phyloP scores from a whole-genome alignment of 108 stramenopile species.

The Skeletonema menzelii region DNA sequence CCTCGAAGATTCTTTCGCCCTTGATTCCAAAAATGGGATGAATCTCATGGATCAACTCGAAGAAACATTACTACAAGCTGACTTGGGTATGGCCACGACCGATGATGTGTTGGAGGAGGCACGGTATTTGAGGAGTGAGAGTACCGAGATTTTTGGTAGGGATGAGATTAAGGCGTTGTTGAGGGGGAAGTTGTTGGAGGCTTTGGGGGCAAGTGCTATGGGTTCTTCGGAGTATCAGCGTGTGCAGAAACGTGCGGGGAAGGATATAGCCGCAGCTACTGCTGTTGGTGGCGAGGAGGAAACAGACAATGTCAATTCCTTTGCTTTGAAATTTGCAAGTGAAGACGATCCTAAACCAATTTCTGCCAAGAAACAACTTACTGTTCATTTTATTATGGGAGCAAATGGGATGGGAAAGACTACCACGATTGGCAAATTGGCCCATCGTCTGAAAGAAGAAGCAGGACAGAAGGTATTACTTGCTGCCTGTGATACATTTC shows the following conservation, averaged over 20 bases:
- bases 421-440: slow-evolving; percentile 95
- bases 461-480: slow-evolving; percentile 85
- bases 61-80: slow-evolving; percentile 78
- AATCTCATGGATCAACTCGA: slow-evolving; percentile 73
- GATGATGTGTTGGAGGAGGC: slow-evolving; percentile 83
- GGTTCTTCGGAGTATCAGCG: slow-evolving; percentile 6
- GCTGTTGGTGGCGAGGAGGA: background rate
- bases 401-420: slow-evolving; percentile 96
- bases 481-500: slow-evolving; percentile 95
- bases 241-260: slow-evolving; percentile 6
- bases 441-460: slow-evolving; percentile 76
- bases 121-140: slow-evolving; percentile 55
- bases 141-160: slow-evolving; percentile 46
- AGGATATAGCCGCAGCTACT: background rate
- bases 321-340: slow-evolving; percentile 63
- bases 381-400: slow-evolving; percentile 80
- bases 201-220: slow-evolving; percentile 40
- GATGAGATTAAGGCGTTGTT: slow-evolving; percentile 80
- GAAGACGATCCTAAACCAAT: slow-evolving; percentile 15
- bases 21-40: slow-evolving; percentile 21
- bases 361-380: slow-evolving; percentile 41
- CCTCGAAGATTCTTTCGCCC: slow-evolving; percentile 61
- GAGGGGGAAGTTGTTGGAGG: slow-evolving; percentile 80
- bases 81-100: slow-evolving; percentile 75
- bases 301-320: slow-evolving; percentile 21